These are phyloP conservation scores for Dunaliella primolecta DNA, from an alignment of 139 green algal species.

Conservation along the genomic window DNA sequence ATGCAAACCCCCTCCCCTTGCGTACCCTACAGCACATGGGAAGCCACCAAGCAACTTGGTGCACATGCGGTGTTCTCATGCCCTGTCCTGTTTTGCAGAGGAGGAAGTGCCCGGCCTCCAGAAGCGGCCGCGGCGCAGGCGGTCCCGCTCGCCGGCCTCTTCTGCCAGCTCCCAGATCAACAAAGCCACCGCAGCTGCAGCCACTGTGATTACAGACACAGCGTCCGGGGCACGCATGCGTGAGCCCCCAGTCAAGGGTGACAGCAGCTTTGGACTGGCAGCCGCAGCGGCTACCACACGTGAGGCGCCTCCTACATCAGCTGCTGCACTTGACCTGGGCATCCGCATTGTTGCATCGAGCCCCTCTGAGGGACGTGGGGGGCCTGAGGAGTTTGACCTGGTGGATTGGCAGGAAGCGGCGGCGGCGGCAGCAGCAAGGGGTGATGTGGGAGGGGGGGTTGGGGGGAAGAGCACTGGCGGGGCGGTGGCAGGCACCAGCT, in stretches of 20 bases:
- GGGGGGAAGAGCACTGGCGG: background rate
- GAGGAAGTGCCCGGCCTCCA: too few relatives aligned
- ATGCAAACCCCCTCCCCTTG: too few relatives aligned
- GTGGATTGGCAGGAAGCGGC: background rate
- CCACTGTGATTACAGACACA: background rate
- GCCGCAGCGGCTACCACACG: too few relatives aligned
- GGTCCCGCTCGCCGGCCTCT: background rate
- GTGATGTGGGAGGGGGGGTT: background rate
- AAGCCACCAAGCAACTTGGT: too few relatives aligned
- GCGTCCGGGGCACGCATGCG: too few relatives aligned
- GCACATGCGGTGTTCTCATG: too few relatives aligned
- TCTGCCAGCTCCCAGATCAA: background rate
- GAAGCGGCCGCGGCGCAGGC: too few relatives aligned
- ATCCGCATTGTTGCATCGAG: slow-evolving; percentile 13
- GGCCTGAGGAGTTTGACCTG: background rate
- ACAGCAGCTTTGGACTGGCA: too few relatives aligned
- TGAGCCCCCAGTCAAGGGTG: too few relatives aligned
- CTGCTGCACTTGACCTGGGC: slow-evolving; percentile 7
- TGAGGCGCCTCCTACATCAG: background rate
- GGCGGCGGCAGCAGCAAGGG: background rate
- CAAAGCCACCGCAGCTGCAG: background rate
- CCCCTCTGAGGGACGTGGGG: background rate
- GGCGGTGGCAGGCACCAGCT: background rate
- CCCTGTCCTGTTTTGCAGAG: too few relatives aligned
- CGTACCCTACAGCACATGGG: too few relatives aligned